Base-by-base conservation (phyloP, 139 green algal species). In the Dunaliella sp. region DNA sequence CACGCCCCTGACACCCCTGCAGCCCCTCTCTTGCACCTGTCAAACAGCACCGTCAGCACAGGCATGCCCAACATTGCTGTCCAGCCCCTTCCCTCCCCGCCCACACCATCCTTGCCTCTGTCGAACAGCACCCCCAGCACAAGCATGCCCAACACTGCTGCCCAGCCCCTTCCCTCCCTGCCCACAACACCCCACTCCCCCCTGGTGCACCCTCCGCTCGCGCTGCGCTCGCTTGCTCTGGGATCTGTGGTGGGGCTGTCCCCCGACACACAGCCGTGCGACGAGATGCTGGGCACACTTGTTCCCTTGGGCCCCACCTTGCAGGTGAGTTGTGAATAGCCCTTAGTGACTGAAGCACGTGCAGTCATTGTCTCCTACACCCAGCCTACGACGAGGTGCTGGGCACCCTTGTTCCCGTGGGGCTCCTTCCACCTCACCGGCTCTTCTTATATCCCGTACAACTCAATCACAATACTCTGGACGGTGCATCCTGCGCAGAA, bases 231-330 rank as follows among this genome's bases (percentile, higher is more conserved):
- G 35, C 36, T 83, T 28, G 72, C 73, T 12, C 76, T 83, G 2
- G 80, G 72, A 1, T 73, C 74, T 0, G 28, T 88, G 59, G 30
- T 31, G 1, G 79, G 86, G 78, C 57, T 90, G 82, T 84, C 73
- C 77, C 34, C 77, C 38, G 0, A 89, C 33, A 78, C 86, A 34
- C 86, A 92, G 72, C 25, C 33, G 3, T 81, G 31, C 73, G 3
- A 90, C 32, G 84, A 79, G 73, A 76, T 85, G 33, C 77, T 83
- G 28, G 37, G n/a, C 24, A 33, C 12, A 82, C 83, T 86, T 34
- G 77, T 72, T 26, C 37, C n/a, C 57, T 77, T 87, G 83, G 58
- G 26, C 30, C 38, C 1, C n/a, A 35, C 81, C 38, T 77, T 77
- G 75, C 38, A 82, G 28, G 1, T 87, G 36, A n/a, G n/a, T n/a